Evolutionary conservation across 306 rosid genomes (phyloP).

Genomic region (Medicago lupulina): DNA sequence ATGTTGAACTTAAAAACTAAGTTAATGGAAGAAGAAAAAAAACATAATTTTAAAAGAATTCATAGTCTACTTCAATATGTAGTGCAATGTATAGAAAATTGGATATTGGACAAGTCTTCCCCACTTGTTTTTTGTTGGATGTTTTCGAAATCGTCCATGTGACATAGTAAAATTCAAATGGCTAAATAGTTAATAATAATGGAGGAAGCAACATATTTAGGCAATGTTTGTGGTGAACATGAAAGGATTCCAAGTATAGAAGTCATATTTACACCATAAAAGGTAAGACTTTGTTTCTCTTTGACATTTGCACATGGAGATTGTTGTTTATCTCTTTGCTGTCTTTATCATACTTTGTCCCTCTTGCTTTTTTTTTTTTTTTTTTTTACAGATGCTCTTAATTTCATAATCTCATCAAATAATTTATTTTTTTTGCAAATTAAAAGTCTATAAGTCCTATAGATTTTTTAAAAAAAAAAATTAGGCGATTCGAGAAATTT

Average conservation of each 20-base stretch:
- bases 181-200: background rate
- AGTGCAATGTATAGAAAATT: too few relatives aligned
- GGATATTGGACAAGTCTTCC: background rate
- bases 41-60: too few relatives aligned
- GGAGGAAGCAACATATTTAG: background rate
- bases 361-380: too few relatives aligned
- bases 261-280: conserved; percentile 6
- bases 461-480: too few relatives aligned
- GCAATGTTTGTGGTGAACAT: background rate
- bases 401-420: background rate
- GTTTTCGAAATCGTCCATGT: background rate
- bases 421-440: too few relatives aligned
- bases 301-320: conserved; percentile 4
- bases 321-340: background rate
- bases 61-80: too few relatives aligned
- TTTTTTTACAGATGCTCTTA: too few relatives aligned
- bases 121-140: background rate
- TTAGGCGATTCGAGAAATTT: too few relatives aligned
- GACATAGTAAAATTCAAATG: background rate
- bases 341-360: background rate
- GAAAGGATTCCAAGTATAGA: background rate
- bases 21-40: too few relatives aligned
- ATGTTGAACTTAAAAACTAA: too few relatives aligned
- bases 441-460: too few relatives aligned
- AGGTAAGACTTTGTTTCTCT: conserved; percentile 7